A percentile compares a stretch with the other conserved stretches of the same genome.
Evolutionary conservation across 2,329 filamentous ascomycete species (phyloP).

Genomic region (Phialemoniopsis sp.): DNA sequence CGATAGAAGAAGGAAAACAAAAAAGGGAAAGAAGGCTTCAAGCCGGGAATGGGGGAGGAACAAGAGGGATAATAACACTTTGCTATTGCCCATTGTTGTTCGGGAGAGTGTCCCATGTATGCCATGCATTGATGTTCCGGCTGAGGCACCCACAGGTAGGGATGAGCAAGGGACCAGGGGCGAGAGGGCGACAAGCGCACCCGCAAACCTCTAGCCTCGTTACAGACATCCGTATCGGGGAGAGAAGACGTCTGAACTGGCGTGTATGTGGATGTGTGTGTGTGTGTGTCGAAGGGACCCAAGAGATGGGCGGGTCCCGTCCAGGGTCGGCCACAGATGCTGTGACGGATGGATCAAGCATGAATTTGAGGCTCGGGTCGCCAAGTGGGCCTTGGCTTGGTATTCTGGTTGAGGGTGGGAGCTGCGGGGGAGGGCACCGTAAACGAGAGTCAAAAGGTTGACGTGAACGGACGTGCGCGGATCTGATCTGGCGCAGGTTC

Average conservation of each 20-base stretch:
- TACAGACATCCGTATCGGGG: constrained; percentile 22
- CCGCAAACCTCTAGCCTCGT: constrained; percentile 30
- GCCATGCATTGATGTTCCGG: constrained; percentile 24
- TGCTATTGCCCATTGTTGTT: constrained; percentile 15
- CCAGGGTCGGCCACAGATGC: constrained; percentile 11
- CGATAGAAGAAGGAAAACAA: constrained; percentile 20
- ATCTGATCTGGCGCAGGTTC: constrained; percentile 9
- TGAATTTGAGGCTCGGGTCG: constrained; percentile 17
- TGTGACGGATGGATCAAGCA: constrained; percentile 27
- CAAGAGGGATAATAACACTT: constrained; percentile 32
- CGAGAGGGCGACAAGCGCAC: not conserved
- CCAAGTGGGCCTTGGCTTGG: too few species aligned
- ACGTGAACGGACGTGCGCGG: constrained; percentile 17
- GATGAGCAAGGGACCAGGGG: constrained; percentile 5
- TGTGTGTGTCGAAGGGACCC: too few species aligned
- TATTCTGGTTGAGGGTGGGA: constrained; percentile 8
- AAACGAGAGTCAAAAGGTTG: not conserved
- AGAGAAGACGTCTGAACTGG: constrained; percentile 3
- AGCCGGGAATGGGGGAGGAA: constrained; percentile 15
- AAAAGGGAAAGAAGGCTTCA: constrained; percentile 15
- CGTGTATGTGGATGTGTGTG: constrained; percentile 12
- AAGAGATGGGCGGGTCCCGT: too few species aligned
- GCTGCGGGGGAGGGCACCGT: constrained; percentile 2
- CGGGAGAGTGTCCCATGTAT: constrained; percentile 8
- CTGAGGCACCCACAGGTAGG: constrained; percentile 25